Evolutionary conservation across 805 yeast genomes (phyloP).

Genomic region (Yamadazyma nakazawae): DNA sequence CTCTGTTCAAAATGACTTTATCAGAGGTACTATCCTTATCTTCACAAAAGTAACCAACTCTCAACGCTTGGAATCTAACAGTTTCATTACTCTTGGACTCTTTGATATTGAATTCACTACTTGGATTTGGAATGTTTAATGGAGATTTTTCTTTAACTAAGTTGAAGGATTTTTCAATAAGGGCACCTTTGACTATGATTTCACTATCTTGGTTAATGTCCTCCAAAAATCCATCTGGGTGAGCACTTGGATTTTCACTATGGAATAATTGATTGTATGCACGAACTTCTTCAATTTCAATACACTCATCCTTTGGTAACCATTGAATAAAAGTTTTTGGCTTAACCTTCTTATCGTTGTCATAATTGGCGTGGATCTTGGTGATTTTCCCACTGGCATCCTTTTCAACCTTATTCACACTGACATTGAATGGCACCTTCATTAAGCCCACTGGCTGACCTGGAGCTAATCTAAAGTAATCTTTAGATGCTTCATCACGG

Average conservation of each 20-base stretch:
- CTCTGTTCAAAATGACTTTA: constrained; percentile 75
- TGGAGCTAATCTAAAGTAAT: constrained; percentile 91
- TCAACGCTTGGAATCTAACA: constrained; percentile 95
- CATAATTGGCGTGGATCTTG: constrained; percentile 76
- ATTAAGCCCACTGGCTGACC: constrained; percentile 92
- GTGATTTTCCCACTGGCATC: constrained; percentile 61
- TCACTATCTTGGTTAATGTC: constrained; percentile 84
- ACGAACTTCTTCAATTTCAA: constrained; percentile 70
- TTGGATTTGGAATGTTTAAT: constrained; percentile 59
- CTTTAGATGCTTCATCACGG: constrained; percentile 57
- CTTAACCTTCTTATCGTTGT: constrained; percentile 62
- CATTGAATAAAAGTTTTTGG: constrained; percentile 98
- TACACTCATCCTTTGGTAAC: constrained; percentile 71
- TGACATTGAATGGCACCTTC: constrained; percentile 81
- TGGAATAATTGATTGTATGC: constrained; percentile 83
- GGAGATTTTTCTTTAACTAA: constrained; percentile 72
- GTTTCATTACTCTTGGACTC: constrained; percentile 69
- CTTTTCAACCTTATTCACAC: constrained; percentile 47
- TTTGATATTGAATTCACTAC: constrained; percentile 64
- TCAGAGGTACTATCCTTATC: constrained; percentile 72
- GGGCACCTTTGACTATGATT: constrained; percentile 56
- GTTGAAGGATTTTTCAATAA: constrained; percentile 72
- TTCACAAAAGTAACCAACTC: constrained; percentile 93
- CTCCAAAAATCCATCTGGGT: constrained; percentile 83
- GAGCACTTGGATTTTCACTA: constrained; percentile 84